Base-by-base conservation (phyloP, 2,329 filamentous ascomycete species). In the Hypoxylon sp. region DNA sequence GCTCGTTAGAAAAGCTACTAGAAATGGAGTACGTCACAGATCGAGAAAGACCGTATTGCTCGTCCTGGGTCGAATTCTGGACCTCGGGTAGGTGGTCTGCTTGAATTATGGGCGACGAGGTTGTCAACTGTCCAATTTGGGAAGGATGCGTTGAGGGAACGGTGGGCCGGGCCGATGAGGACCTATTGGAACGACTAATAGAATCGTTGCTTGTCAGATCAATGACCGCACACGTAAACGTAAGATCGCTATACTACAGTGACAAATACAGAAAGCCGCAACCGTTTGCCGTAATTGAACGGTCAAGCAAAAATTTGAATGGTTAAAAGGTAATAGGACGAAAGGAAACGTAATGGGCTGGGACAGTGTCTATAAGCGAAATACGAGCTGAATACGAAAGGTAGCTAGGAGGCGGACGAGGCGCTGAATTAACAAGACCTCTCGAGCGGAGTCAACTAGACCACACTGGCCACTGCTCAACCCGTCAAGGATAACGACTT, bases 81-180 rank as follows among this genome's bases (percentile, higher is more conserved):
- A 80, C 76, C 55, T 84, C 83, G 53, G 83, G 81, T 57, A 86
- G 75, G 70, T 86, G 85, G 24, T 82, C 83, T 53, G 87, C 85
- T 74, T 90, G 89, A 55, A 92, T 86, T 65, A 91, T 80, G 32
- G 91, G 88, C 21, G 91, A 92, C 31, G 90, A 91, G 35, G 89
- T 88, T 53, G 91, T 92, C 67, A 91, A 82, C 78, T 91, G 89
- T 69, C 88, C 89, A 75, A 87, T 85, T 74, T 92, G 89, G 35
- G 91, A 91, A 58, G 89, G 86, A 77, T 89, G 88, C 29, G 86
- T 82, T 47, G 87, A 87, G 59, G 86, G 80, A 62, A 85, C 79
- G 59, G 84, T 82, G 68, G 86, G 86, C 71, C 81, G 80, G 53
- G 78, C 72, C 63, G 76, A 72, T 72, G 71, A 65, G 72, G 71